These are phyloP conservation scores for Penicillium psychrofluorescens DNA, from an alignment of 495 filamentous ascomycete species.

Conservation along the genomic window DNA sequence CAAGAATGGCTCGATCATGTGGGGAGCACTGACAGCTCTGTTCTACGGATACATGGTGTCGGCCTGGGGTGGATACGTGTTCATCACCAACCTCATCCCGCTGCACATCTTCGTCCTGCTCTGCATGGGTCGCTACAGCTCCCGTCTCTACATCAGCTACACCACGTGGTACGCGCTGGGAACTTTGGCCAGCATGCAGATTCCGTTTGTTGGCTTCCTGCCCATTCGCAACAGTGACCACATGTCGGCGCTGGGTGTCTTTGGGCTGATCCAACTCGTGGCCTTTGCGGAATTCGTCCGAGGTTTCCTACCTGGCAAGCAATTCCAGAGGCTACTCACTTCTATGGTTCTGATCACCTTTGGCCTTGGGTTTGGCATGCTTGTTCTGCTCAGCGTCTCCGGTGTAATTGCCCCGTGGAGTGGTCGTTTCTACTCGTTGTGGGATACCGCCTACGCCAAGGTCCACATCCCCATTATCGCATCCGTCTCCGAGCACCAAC, in stretches of 20 bases:
- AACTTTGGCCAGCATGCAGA: slow-evolving; percentile 97
- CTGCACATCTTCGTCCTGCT: slow-evolving; percentile 93
- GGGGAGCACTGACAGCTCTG: slow-evolving; percentile 88
- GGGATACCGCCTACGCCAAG: slow-evolving; percentile 99
- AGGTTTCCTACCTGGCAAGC: slow-evolving; percentile 76
- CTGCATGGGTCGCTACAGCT: slow-evolving; percentile 94
- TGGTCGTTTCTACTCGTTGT: slow-evolving; percentile 98
- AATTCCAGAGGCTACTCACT: slow-evolving; percentile 82
- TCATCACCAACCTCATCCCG: slow-evolving; percentile 97
- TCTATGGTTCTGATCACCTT: slow-evolving; percentile 73
- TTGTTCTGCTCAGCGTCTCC: slow-evolving; percentile 75
- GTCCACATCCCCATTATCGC: slow-evolving; percentile 99
- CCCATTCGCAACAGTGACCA: slow-evolving; percentile 96
- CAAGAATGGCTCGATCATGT: slow-evolving; percentile 91
- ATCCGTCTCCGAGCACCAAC: slow-evolving; percentile 98
- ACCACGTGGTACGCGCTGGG: slow-evolving; percentile 97
- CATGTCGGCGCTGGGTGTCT: slow-evolving; percentile 95
- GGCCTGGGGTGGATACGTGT: slow-evolving; percentile 99
- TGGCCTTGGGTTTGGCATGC: slow-evolving; percentile 60
- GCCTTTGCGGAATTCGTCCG: slow-evolving; percentile 90
- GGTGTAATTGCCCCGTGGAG: slow-evolving; percentile 97
- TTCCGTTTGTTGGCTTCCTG: slow-evolving; percentile 97
- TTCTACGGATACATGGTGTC: slow-evolving; percentile 99
- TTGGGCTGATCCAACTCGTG: slow-evolving; percentile 90
- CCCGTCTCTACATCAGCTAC: slow-evolving; percentile 90